Conservation (phyloP, 176 grass and related monocot species). For the Bothriochloa decipiens region DNA sequence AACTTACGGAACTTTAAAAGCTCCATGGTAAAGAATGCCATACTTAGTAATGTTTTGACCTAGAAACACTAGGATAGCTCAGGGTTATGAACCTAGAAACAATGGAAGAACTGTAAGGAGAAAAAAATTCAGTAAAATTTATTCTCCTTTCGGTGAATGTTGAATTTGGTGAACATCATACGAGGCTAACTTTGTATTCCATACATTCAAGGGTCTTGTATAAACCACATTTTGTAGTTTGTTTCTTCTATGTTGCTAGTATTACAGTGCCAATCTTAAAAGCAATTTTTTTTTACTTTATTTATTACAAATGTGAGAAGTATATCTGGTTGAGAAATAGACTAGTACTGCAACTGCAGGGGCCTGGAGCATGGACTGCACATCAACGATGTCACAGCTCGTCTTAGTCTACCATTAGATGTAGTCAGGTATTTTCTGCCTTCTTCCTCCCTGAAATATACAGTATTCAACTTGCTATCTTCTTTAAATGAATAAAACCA, state of each 20-base stretch:
- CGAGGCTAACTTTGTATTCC: neutral
- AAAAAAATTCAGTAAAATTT: neutral
- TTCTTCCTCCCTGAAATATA: neutral
- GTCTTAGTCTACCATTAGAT: slow-evolving; percentile 54
- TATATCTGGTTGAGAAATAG: too few relatives aligned
- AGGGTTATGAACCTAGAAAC: neutral
- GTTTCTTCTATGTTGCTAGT: neutral
- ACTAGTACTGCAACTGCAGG: too few relatives aligned
- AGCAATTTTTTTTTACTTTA: slow-evolving; percentile 10
- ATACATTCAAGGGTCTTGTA: neutral
- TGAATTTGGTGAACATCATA: neutral
- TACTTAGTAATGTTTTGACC: neutral
- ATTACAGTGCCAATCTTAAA: slow-evolving; percentile 12
- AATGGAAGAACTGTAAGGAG: neutral
- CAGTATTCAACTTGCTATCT: neutral
- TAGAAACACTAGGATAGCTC: neutral
- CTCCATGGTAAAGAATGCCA: neutral
- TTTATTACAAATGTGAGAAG: too few relatives aligned
- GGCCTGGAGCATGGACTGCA: slow-evolving; percentile 67
- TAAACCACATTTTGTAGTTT: neutral
- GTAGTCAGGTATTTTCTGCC: slow-evolving; percentile 52
- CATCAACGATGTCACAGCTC: slow-evolving; percentile 45
- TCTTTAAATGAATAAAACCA: neutral
- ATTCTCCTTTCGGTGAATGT: neutral
- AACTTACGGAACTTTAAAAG: neutral